Base-by-base conservation (phyloP, 2,329 filamentous ascomycete species). In the Didymella glomerata region DNA sequence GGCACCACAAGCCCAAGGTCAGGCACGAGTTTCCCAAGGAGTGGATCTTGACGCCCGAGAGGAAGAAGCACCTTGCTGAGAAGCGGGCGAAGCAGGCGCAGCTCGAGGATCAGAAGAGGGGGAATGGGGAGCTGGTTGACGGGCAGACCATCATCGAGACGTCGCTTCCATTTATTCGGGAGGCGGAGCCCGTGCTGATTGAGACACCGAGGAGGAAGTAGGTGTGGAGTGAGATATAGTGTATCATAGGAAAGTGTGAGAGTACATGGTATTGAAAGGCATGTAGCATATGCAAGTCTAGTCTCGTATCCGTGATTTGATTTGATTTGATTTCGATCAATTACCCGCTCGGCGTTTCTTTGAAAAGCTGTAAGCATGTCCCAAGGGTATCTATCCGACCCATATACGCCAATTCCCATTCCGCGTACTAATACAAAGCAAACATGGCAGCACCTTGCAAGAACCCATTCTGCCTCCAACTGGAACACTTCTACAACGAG, bases 11-110 rank as follows among this genome's bases (percentile, higher is more conserved):
- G 71, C 83, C 85, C 62, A 90, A 90, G 81, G 76, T 77, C 41
- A 86, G 86, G 74, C 83, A 86, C 54, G 84, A 82, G 64, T 98
- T 97, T 78, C 95, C 95, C 2, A 84, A 87, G 68, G 86, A 88
- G 67, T 99, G 95, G 95, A 86, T 85, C 59, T 80, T 99, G 83
- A 93, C 90, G 2, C 79, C 86, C 46, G 83, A 90, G 78, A 84
- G 92, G 63, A 85, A 83, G 72, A 75, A 80, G 70, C 83, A 90
- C 77, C 81, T 97, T 49, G 84, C 86, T n/a, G 83, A 82, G 41
- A 80, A 82, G 60, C 85, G 92, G 51, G 74, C 82, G 60, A 75
- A 83, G 72, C 73, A 81, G 22, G 74, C 83, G 49, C 68, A 83
- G 58, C 76, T 82, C 27, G 90, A 94, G 66, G 77, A 84, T 61